phyloP scores from a whole-genome alignment of 2,329 filamentous ascomycete genomes.

The Hortaea sp. region DNA sequence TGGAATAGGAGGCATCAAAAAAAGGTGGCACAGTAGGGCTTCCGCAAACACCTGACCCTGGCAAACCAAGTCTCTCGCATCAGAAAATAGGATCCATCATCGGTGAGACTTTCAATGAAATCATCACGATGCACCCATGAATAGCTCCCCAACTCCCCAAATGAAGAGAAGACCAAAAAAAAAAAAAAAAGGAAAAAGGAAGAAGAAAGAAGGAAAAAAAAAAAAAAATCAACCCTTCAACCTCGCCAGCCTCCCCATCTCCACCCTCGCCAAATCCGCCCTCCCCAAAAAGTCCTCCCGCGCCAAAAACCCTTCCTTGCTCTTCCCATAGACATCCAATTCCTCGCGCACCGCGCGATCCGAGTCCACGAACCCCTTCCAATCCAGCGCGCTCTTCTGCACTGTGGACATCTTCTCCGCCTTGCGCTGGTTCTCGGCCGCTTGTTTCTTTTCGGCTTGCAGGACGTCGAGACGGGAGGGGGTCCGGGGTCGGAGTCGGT shows the following conservation, averaged over 20 bases:
- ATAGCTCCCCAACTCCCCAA: no score
- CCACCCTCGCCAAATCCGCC: slow-evolving; percentile 46
- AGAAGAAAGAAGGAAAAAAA: no score
- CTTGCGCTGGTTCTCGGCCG: slow-evolving; percentile 28
- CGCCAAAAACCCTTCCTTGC: slow-evolving; percentile 51
- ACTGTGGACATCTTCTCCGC: slow-evolving; percentile 55
- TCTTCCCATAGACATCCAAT: slow-evolving; percentile 50
- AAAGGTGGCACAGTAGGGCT: no score
- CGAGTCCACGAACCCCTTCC: slow-evolving; percentile 54
- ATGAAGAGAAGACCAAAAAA: no score
- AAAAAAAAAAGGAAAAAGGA: no score
- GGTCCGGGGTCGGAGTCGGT: slow-evolving; percentile 31
- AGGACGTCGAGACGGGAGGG: slow-evolving; percentile 22
- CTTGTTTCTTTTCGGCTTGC: slow-evolving; percentile 21
- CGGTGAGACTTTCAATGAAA: no score
- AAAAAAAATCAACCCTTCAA: slow-evolving; percentile 26
- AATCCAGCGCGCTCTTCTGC: slow-evolving; percentile 56
- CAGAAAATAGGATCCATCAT: no score
- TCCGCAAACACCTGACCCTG: no score
- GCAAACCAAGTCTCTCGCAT: no score
- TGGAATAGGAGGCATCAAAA: no score
- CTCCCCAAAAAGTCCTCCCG: slow-evolving; percentile 54
- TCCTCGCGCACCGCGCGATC: slow-evolving; percentile 50
- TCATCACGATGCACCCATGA: no score
- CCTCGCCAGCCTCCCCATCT: slow-evolving; percentile 44